phyloP scores from a whole-genome alignment of 352 stramenopile species.

The Hyaloperonospora arabidopsidis region DNA sequence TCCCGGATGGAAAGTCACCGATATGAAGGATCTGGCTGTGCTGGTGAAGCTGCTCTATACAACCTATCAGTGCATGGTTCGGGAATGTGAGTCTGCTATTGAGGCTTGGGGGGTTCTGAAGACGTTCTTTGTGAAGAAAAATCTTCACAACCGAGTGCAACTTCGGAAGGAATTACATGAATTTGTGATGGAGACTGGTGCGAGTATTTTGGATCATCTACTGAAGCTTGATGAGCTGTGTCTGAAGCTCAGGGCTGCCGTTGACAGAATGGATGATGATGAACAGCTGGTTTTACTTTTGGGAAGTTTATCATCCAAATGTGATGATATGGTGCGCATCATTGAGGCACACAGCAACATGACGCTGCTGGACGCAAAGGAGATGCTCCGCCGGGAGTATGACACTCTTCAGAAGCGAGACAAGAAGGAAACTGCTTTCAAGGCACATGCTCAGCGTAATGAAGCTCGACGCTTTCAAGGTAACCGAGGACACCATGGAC shows the following conservation, averaged over 20 bases:
- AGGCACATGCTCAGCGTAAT: neutral
- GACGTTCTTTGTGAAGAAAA: conserved; percentile 18
- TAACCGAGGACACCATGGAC: no score
- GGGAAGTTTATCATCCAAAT: neutral
- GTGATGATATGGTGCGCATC: neutral
- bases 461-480: neutral
- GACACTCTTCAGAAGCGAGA: neutral
- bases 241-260: neutral
- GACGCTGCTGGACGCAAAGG: neutral
- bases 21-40: neutral
- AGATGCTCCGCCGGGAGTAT: neutral
- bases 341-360: neutral
- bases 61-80: neutral
- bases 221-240: neutral
- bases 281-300: neutral
- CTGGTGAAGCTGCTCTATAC: neutral
- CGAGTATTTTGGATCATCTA: neutral
- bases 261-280: neutral
- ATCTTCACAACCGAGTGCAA: conserved; percentile 20
- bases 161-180: conserved; percentile 20
- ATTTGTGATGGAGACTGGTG: conserved; percentile 32
- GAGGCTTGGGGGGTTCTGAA: conserved; percentile 14
- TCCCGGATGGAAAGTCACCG: neutral
- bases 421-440: neutral
- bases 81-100: neutral